Evolutionary conservation across 1,139 yeast species (phyloP).

Genomic region (Zygoascus hellenicus): DNA sequence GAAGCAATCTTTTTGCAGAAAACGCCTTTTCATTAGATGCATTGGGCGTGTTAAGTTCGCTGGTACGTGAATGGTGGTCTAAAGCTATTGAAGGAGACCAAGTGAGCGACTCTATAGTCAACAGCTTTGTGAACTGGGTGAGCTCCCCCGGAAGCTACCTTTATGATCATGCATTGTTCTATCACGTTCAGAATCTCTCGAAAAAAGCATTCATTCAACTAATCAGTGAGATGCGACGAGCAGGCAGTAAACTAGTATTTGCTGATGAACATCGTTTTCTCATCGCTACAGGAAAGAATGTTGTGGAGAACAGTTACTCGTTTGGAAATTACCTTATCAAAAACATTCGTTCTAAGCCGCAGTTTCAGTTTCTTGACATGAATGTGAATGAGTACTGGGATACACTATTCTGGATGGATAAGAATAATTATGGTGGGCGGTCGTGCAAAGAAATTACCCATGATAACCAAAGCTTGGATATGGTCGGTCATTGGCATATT

Average conservation of each 20-base stretch:
- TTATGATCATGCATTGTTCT: constrained; percentile 73
- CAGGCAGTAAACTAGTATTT: constrained; percentile 73
- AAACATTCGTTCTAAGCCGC: constrained; percentile 72
- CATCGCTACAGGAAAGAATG: constrained; percentile 65
- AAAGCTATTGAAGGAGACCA: constrained; percentile 64
- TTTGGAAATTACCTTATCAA: constrained; percentile 84
- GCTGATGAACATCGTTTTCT: constrained; percentile 76
- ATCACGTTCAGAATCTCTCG: constrained; percentile 82
- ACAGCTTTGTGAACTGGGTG: constrained; percentile 82
- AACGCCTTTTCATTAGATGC: constrained; percentile 77
- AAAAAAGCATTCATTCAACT: constrained; percentile 79
- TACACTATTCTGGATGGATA: constrained; percentile 89
- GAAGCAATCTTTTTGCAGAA: constrained; percentile 34
- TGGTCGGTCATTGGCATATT: constrained; percentile 76
- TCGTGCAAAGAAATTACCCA: constrained; percentile 43
- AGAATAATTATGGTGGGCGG: constrained; percentile 80
- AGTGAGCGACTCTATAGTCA: constrained; percentile 82
- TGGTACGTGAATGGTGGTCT: constrained; percentile 94
- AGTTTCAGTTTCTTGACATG: constrained; percentile 78
- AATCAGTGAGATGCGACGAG: constrained; percentile 68
- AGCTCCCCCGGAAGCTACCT: constrained; percentile 65
- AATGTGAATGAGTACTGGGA: constrained; percentile 83
- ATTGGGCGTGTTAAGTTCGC: constrained; percentile 56
- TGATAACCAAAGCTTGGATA: constrained; percentile 54
- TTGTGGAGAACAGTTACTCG: constrained; percentile 86